Base-by-base conservation (phyloP, 441 rosid species). In the Mallotus japonicus region DNA sequence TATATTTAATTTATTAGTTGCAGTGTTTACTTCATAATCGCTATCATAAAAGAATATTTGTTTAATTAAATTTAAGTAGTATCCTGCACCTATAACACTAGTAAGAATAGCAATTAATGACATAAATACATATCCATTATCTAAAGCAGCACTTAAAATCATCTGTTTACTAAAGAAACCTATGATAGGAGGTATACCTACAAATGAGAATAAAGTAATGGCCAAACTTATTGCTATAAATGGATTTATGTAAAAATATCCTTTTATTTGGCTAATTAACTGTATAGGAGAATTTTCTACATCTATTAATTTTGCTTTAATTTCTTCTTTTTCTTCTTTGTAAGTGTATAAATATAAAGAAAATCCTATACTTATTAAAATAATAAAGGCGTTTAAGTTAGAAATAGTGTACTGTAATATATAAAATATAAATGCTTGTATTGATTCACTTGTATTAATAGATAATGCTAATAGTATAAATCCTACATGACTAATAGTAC, bases 261-360 rank as follows among this genome's bases (percentile, higher is more conserved):
- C 65, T 24, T 61, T 61, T 6, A 61, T 28, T 61, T 61, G 65
- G 44, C 3, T 28, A 4, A 65, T 8, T 13, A 65, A 19, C 46
- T 65, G 69, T 44, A 65, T 65, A n/a, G 69, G 69, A 1, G 69
- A 65, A 47, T 44, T 44, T 44, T 44, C 10, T 44, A n/a, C 47
- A 2, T 44, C 47, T 6, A 44, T 9, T 0, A 5, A 0, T 44
- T 44, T 44, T 9, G 47, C 47, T 44, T 44, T 9, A 5, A 5
- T n/a, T n/a, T n/a, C n/a, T n/a, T n/a, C n/a, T n/a, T n/a, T n/a
- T n/a, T n/a, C n/a, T n/a, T n/a, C 10, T 44, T 2, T 9, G 6
- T 44, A 0, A 0, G 2, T 2, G 10, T 44, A 44, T 44, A 44
- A 0, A 9, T 44, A 44, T 0, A 44, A 44, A 44, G 47, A 5